phyloP scores from a whole-genome alignment of 179 eudicot genomes.

The Dionaea muscipula region DNA sequence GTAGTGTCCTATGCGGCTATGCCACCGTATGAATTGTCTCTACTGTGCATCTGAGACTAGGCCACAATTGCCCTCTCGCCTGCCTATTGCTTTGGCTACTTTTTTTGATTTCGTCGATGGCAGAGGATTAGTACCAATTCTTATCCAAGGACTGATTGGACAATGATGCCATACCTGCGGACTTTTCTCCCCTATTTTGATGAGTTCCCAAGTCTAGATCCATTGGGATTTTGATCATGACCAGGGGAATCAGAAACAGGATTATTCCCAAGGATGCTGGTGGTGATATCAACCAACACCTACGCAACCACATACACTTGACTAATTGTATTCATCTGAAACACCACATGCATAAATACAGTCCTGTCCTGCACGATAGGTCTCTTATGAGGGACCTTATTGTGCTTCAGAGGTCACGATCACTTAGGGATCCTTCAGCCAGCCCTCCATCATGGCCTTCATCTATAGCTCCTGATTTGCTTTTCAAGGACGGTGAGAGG shows the following conservation, averaged over 20 bases:
- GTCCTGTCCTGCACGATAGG: conserved; percentile 56
- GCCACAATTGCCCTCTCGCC: too few relatives aligned
- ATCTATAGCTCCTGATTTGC: conserved; percentile 40
- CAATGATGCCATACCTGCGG: conserved; percentile 30
- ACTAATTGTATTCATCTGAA: conserved; percentile 89
- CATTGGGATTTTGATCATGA: conserved; percentile 43
- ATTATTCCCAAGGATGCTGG: conserved; percentile 62
- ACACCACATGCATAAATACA: conserved; percentile 85
- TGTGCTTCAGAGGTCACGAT: conserved; percentile 74
- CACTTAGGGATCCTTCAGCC: conserved; percentile 82
- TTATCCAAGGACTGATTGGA: too few relatives aligned
- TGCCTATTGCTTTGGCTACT: too few relatives aligned
- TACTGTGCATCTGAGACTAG: too few relatives aligned
- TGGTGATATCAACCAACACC: conserved; percentile 66
- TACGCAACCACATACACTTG: conserved; percentile 75
- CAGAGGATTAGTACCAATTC: too few relatives aligned
- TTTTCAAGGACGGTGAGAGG: conserved; percentile 38
- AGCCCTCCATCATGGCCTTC: conserved; percentile 77
- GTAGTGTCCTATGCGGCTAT: too few relatives aligned
- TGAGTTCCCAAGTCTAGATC: conserved; percentile 15
- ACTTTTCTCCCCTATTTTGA: conserved; percentile 19
- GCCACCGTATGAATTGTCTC: too few relatives aligned
- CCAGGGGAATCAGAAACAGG: conserved; percentile 58
- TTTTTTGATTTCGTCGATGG: conserved; percentile 12
- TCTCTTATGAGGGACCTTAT: conserved; percentile 78